Evolutionary conservation across 2,329 filamentous ascomycete species (phyloP), one percentile per base, ranked within the genome.

Genomic region (Colletotrichum salicis): DNA sequence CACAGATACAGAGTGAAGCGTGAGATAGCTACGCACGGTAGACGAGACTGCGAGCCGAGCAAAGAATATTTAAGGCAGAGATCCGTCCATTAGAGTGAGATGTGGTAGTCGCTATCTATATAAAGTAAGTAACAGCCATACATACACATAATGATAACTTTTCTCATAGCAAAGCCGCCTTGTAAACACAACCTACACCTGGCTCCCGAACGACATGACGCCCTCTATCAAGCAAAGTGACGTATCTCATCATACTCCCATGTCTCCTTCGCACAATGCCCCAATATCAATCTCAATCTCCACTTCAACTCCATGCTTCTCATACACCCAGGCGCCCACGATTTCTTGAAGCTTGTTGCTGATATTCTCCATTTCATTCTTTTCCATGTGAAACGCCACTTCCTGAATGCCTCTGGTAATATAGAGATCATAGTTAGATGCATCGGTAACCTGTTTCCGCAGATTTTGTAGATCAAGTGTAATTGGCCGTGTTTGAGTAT

Each of bases 271-370:
- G 2, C 67, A 31, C 15, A 63, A n/a, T 33, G 60, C 55, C 24
- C 52, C 58, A 35, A 79, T 58, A 24, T 76, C 72, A 15, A 73
- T 59, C 41, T 70, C 62, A 8, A 74, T 41, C 51, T 71, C 66
- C 54, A 59, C 19, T 29, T 64, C 62, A 3, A 55, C 51, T 19
- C 58, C 66, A 35, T 66, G 56, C 27, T 58, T 35, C 27, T 56
- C 19, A 24, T 27, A 37, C 31, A 45, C 66, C 72, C 72, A 74
- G 22, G 24, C n/a, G 12, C 19, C 55, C 31, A 67, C 58, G n/a
- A 64, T 48, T 27, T 73, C 62, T 22, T 62, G 66, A 29, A 72
- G 70, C 51, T 37, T 73, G 31, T 54, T 56, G 29, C 55, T 65
- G 8, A 70, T 51, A 27, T 64, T 15, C 12, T 45, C 57, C 63